These are phyloP conservation scores for Cercospora sojina DNA, from an alignment of 2,329 filamentous ascomycete genomes.

Conservation along the genomic window DNA sequence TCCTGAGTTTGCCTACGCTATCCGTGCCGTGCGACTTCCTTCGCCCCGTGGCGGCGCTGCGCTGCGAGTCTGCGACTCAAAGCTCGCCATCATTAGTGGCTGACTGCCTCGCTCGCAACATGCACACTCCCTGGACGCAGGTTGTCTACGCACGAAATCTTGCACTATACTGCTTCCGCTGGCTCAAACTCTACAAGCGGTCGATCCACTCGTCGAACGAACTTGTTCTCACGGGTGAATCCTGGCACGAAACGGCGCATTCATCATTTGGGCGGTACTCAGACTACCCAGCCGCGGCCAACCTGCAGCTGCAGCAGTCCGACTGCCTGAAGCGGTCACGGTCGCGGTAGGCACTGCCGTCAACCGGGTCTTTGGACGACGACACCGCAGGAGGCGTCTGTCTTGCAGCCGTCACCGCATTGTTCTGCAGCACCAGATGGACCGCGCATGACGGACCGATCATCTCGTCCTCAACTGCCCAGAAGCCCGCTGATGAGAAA, in stretches of 20 bases:
- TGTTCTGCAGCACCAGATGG: background rate
- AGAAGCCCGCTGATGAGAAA: background rate
- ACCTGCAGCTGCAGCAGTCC: conserved; percentile 3
- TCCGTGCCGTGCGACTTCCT: background rate
- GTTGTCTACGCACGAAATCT: conserved; percentile 13
- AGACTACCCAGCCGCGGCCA: conserved; percentile 11
- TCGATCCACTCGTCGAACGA: conserved; percentile 23
- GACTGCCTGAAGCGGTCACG: background rate
- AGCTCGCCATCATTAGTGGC: background rate
- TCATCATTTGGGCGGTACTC: conserved; percentile 15
- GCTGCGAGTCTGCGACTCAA: background rate
- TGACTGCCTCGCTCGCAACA: background rate
- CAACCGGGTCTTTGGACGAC: conserved; percentile 21
- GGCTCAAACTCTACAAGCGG: conserved; percentile 25
- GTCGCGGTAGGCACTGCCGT: conserved; percentile 13
- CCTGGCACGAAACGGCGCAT: conserved; percentile 25
- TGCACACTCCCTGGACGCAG: conserved; percentile 7
- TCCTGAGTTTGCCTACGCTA: background rate
- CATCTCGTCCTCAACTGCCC: background rate
- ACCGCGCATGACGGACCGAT: conserved; percentile 4
- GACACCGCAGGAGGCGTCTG: conserved; percentile 20
- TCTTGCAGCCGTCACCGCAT: conserved; percentile 12
- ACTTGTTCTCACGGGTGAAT: conserved; percentile 23
- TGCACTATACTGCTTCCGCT: conserved; percentile 19
- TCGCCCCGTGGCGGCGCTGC: background rate